These are phyloP conservation scores for Urtica urens DNA, from an alignment of 306 rosid genomes.

Conservation along the genomic window DNA sequence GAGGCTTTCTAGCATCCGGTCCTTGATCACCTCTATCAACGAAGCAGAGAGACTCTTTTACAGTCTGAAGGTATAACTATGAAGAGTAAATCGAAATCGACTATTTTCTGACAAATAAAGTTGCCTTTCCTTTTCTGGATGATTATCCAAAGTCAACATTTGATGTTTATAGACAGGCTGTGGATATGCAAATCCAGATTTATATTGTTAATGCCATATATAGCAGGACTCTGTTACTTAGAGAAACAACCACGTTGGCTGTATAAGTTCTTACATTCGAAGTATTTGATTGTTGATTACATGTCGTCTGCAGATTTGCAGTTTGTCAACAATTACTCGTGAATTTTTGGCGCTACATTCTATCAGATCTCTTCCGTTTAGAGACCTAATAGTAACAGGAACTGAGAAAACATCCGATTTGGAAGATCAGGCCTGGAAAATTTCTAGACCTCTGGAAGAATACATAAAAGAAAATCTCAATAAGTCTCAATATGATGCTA, in stretches of 20 bases:
- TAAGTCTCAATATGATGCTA: conserved; percentile 69
- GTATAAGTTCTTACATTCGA: too few relatives aligned
- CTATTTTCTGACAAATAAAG: too few relatives aligned
- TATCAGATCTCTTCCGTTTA: conserved; percentile 55
- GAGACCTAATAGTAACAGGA: conserved; percentile 66
- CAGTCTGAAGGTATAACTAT: conserved; percentile 59
- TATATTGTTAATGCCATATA: too few relatives aligned
- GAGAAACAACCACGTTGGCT: too few relatives aligned
- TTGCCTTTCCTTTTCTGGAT: too few relatives aligned
- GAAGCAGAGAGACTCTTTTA: conserved; percentile 44
- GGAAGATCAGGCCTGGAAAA: conserved; percentile 60
- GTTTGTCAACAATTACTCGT: conserved; percentile 77
- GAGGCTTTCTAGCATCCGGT: conserved; percentile 46
- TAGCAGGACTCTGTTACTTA: too few relatives aligned
- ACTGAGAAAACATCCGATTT: conserved; percentile 28
- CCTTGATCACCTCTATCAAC: conserved; percentile 36
- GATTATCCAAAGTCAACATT: too few relatives aligned
- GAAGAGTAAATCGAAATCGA: too few relatives aligned
- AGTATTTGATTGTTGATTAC: conserved; percentile 7
- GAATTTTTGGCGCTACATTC: conserved; percentile 69
- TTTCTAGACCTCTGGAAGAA: conserved; percentile 54
- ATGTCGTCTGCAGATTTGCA: conserved; percentile 57
- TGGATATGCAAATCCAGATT: too few relatives aligned
- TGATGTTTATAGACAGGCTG: too few relatives aligned
- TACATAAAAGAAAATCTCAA: conserved; percentile 58